Percentiles rank a stretch among this genome's conserved stretches.
phyloP scores from a whole-genome alignment of 192 early-diverging fungal genomes.

The Chytriomyces sp. region DNA sequence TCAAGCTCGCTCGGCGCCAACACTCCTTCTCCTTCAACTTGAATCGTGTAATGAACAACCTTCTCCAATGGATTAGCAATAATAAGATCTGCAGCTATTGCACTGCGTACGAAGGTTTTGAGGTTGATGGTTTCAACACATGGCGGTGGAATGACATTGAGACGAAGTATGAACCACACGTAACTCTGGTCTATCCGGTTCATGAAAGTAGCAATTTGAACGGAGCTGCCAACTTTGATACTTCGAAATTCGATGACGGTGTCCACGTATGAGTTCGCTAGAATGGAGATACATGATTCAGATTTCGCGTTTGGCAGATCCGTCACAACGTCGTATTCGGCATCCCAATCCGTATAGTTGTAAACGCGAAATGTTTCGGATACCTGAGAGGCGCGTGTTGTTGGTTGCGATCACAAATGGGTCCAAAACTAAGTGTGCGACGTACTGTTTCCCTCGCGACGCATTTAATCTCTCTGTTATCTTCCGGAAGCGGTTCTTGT shows the following conservation, averaged over 20 bases:
- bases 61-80: slow-evolving; percentile 46
- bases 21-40: slow-evolving; percentile 40
- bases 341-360: slow-evolving; percentile 43
- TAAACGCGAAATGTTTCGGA: slow-evolving; percentile 34
- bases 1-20: slow-evolving; percentile 25
- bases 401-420: background rate
- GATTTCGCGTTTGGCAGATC: slow-evolving; percentile 41
- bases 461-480: slow-evolving; percentile 44
- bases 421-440: background rate
- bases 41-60: slow-evolving; percentile 30
- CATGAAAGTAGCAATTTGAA: slow-evolving; percentile 44
- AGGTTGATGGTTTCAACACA: slow-evolving; percentile 39
- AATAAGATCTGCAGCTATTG: slow-evolving; percentile 36
- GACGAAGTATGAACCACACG: slow-evolving; percentile 48
- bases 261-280: slow-evolving; percentile 24
- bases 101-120: slow-evolving; percentile 33
- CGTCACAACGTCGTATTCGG: slow-evolving; percentile 48
- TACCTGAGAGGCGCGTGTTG: slow-evolving; percentile 18
- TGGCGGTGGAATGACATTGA: slow-evolving; percentile 38
- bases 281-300: slow-evolving; percentile 27
- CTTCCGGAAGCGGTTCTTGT: slow-evolving; percentile 51
- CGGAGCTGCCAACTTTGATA: slow-evolving; percentile 31
- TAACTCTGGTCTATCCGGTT: slow-evolving; percentile 46
- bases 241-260: slow-evolving; percentile 33
- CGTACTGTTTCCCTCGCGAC: slow-evolving; percentile 32